Conservation (phyloP, 2,329 filamentous ascomycete genomes). For the Nemania sp. region DNA sequence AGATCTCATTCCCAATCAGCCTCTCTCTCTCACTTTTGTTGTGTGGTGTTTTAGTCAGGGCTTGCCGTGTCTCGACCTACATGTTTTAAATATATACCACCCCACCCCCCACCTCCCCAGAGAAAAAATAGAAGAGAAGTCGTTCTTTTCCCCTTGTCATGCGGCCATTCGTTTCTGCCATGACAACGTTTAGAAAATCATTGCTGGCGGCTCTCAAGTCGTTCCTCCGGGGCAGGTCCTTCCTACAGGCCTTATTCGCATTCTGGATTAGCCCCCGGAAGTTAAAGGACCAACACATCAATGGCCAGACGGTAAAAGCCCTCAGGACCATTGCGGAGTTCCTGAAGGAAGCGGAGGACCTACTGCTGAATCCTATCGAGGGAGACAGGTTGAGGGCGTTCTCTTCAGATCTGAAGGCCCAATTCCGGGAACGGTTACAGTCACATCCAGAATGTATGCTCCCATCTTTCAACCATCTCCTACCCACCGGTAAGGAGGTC, state of each 20-base stretch:
- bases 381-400: slow-evolving; percentile 60
- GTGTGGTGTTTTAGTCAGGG: slow-evolving; percentile 24
- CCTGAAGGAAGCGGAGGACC: slow-evolving; percentile 66
- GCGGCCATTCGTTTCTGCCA: slow-evolving; percentile 67
- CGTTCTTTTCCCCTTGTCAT: slow-evolving; percentile 52
- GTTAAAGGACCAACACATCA: slow-evolving; percentile 48
- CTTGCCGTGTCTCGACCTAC: slow-evolving; percentile 41
- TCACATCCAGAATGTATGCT: slow-evolving; percentile 71
- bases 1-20: slow-evolving; percentile 42
- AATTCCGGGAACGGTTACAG: slow-evolving; percentile 66
- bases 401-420: slow-evolving; percentile 63
- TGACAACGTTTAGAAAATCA: slow-evolving; percentile 67
- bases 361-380: slow-evolving; percentile 62
- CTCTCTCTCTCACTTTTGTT: slow-evolving; percentile 27
- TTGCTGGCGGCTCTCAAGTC: slow-evolving; percentile 69
- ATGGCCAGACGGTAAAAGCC: slow-evolving; percentile 35
- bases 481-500: slow-evolving; percentile 69
- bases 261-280: slow-evolving; percentile 63
- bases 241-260: slow-evolving; percentile 68
- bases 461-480: slow-evolving; percentile 73
- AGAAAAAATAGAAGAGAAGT: slow-evolving; percentile 28
- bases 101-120: slow-evolving; percentile 36
- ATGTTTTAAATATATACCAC: slow-evolving; percentile 46
- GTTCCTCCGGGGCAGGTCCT: slow-evolving; percentile 68
- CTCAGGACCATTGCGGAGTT: slow-evolving; percentile 62